Evolutionary conservation across 1,284 basidiomycete species (phyloP), one percentile per base, ranked within the genome.

Genomic region (Melanopsichium pennsylvanicum): DNA sequence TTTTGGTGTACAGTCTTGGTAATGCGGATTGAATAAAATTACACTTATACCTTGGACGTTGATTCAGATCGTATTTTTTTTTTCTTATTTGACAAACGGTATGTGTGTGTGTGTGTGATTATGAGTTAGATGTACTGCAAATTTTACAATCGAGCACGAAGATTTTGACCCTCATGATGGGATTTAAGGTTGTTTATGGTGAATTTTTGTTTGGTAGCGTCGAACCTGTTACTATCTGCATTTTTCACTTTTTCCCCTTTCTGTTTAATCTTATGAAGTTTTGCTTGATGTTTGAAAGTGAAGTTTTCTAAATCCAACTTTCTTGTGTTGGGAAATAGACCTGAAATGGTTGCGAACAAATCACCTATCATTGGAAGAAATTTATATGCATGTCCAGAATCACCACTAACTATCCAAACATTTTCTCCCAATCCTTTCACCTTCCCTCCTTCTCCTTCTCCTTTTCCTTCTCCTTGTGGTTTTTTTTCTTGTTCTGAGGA

Each of bases 291-390:
- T 2, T 27, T 36, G 18, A 72, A 72, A 0, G 58, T 64, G 13
- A 75, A 77, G 11, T 52, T 29, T 11, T 0, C 46, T 15, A 64
- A 37, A 27, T 63, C 52, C 0, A 56, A 22, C 2, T 18, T 9
- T 49, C 50, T 21, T 16, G 33, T 23, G 43, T 67, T 67, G 26
- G 45, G 42, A 5, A 16, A 11, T 1, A 60, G 4, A 3, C 40
- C 31, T 1, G 37, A 29, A 7, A 59, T 84, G 62, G 89, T 88
- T 10, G 85, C 87, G 13, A 93, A 87, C 22, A 93, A 83, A 9
- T 86, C 82, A 11, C 93, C 93, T 49, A 96, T 85, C 31, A 87
- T 87, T 11, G 92, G 92, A 8, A 93, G 84, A 83, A 94, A 94
- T 88, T 72, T 72, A 26, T 49, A 84, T 4, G 79, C 84, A 62